These are phyloP conservation scores for Tetrastigma voinierianum DNA, from an alignment of 164 flowering plant genomes.

Conservation along the genomic window DNA sequence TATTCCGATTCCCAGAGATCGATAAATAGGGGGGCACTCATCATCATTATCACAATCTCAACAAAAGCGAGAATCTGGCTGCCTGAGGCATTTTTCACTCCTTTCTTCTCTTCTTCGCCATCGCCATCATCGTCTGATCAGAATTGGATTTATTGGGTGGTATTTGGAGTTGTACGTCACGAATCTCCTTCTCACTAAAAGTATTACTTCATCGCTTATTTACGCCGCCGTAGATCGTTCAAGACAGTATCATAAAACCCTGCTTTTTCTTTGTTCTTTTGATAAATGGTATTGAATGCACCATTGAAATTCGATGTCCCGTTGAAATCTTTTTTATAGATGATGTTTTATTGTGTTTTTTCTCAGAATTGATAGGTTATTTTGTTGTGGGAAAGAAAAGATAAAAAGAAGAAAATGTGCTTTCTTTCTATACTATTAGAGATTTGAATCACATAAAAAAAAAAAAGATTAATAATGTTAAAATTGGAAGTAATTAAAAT, in stretches of 20 bases:
- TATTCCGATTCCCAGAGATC: too few species aligned
- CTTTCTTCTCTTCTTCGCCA: conserved; percentile 19
- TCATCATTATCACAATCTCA: not conserved
- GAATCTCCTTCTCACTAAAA: conserved; percentile 75
- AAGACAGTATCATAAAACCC: conserved; percentile 53
- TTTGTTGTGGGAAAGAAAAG: too few species aligned
- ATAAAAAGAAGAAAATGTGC: too few species aligned
- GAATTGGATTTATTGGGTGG: conserved; percentile 59
- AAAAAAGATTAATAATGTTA: too few species aligned
- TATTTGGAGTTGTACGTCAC: conserved; percentile 64
- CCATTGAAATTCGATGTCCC: too few species aligned
- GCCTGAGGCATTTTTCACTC: conserved; percentile 18
- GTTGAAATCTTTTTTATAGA: too few species aligned
- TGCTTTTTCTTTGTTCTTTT: not conserved
- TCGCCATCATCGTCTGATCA: conserved; percentile 10
- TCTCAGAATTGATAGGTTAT: too few species aligned
- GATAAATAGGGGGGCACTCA: too few species aligned
- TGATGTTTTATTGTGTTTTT: too few species aligned
- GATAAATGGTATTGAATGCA: not conserved
- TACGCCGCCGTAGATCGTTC: conserved; percentile 74
- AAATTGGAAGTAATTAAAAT: too few species aligned
- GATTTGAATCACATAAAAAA: too few species aligned
- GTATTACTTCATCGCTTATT: conserved; percentile 63
- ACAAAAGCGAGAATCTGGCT: conserved; percentile 1
- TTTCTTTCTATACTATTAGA: too few species aligned